phyloP scores from a whole-genome alignment of 148 eudicot genomes.

The Silene latifolia region DNA sequence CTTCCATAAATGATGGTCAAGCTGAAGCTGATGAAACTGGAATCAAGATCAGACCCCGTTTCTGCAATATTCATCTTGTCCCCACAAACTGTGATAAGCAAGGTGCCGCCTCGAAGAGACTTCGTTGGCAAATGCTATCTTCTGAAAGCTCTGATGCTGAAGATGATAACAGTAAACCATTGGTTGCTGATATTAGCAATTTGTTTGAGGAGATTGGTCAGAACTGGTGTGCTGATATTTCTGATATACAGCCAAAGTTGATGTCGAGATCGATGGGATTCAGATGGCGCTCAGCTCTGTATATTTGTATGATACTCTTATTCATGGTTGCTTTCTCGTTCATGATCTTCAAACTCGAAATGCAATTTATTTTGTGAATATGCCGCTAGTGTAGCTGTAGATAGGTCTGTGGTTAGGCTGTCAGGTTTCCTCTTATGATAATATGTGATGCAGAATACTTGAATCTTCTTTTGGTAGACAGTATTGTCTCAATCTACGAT shows the following conservation, averaged over 20 bases:
- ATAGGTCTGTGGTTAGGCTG: conserved; percentile 7
- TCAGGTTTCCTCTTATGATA: conserved; percentile 10
- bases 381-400: conserved; percentile 21
- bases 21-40: conserved; percentile 28
- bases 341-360: conserved; percentile 23
- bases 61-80: conserved; percentile 12
- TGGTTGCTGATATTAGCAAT: conserved; percentile 10
- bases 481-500: conserved; percentile 9
- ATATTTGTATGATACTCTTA: conserved; percentile 33
- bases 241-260: background rate
- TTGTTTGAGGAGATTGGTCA: conserved; percentile 15
- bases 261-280: background rate
- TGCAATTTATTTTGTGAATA: background rate
- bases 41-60: conserved; percentile 28
- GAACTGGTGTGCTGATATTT: conserved; percentile 1
- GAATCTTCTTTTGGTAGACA: conserved; percentile 11
- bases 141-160: background rate
- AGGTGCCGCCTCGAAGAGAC: conserved; percentile 65
- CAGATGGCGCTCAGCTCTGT: conserved; percentile 9
- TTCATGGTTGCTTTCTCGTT: conserved; percentile 39
- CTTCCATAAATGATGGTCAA: background rate
- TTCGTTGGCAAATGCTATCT: conserved; percentile 43
- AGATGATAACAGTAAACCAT: conserved; percentile 1
- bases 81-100: conserved; percentile 27
- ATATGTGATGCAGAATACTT: background rate